phyloP scores from a whole-genome alignment of 371 early-diverging fungal genomes.

The Mucor saturninus region DNA sequence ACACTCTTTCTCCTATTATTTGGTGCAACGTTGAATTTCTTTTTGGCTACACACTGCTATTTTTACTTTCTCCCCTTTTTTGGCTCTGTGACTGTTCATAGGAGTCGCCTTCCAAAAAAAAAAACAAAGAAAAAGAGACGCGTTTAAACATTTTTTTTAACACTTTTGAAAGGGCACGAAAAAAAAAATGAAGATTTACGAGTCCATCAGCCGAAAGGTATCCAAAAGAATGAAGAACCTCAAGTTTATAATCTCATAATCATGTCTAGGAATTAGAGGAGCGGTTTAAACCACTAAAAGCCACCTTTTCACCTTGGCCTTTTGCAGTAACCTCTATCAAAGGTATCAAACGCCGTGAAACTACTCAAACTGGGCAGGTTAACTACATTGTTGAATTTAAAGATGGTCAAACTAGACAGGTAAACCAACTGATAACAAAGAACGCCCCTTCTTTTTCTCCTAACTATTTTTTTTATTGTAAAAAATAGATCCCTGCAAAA shows the following conservation, averaged over 20 bases:
- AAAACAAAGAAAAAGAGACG: not conserved
- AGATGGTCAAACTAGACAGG: slow-evolving; percentile 15
- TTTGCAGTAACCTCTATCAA: slow-evolving; percentile 1
- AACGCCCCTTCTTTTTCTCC: not conserved
- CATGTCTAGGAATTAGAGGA: not conserved
- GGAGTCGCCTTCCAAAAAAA: not conserved
- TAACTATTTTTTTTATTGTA: not conserved
- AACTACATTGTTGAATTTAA: slow-evolving; percentile 15
- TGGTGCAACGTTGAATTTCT: slow-evolving; percentile 19
- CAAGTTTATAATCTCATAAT: not conserved
- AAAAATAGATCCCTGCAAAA: slow-evolving; percentile 10
- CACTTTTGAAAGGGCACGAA: not conserved
- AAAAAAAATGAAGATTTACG: not conserved
- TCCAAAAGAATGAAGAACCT: not conserved
- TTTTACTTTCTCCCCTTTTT: slow-evolving; percentile 5
- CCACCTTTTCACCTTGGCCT: not conserved
- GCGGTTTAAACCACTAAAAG: slow-evolving; percentile 6
- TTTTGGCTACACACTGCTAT: not conserved
- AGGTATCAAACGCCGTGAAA: not conserved
- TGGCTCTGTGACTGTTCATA: not conserved
- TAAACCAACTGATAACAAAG: not conserved
- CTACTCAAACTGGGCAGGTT: slow-evolving; percentile 3
- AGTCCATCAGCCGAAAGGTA: not conserved
- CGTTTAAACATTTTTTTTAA: not conserved
- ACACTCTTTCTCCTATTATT: slow-evolving; percentile 2